Evolutionary conservation across 2,329 filamentous ascomycete genomes (phyloP), one percentile per base, ranked within the genome.

Genomic region (Penicillium sp.): DNA sequence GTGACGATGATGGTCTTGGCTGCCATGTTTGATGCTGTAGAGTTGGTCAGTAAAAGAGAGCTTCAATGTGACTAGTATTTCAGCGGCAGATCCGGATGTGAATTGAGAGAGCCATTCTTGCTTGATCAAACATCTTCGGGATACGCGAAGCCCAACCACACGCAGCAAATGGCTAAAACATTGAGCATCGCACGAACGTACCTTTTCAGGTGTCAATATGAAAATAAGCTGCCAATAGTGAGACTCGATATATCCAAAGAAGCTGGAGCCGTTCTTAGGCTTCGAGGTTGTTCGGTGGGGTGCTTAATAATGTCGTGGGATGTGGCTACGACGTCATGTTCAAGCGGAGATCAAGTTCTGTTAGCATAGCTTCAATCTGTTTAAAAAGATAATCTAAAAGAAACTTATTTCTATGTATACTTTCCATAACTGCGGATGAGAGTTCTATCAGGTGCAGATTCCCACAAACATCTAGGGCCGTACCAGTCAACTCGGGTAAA

Each of bases 1-100:
- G 83, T 86, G 24, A 91, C 75, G 52, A 90, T 83, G 63, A 90
- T 81, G 20, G 81, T 83, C 66, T 88, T 87, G 6, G 78, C 68
- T n/a, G 73, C 45, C 72, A 80, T 77, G 28, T 43, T 60, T 38
- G 15, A 40, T 52, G n/a, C 48, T 55, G 35, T 8, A 5, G 12
- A 15, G 23, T 5, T 13, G 6, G 42, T 58, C 23, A 60, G 57
- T 23, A 23, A 20, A 3, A 13, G 10, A 4, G 18, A 10, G n/a
- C n/a, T 4, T 13, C 23, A 9, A 10, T 8, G 15, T 1, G 4
- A 10, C 1, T 10, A 4, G 4, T 20, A 10, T 35, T 15, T 10
- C 15, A 4, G 15, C 7, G 15, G 15, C 9, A 23, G 20, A 23
- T 13, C 8, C 8, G 15, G n/a, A 8, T 13, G 15, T 18, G 8